A percentile compares a stretch with the other conserved stretches of the same genome.
phyloP scores from a whole-genome alignment of 2,329 filamentous ascomycete species.

The Trichoderma sp. region DNA sequence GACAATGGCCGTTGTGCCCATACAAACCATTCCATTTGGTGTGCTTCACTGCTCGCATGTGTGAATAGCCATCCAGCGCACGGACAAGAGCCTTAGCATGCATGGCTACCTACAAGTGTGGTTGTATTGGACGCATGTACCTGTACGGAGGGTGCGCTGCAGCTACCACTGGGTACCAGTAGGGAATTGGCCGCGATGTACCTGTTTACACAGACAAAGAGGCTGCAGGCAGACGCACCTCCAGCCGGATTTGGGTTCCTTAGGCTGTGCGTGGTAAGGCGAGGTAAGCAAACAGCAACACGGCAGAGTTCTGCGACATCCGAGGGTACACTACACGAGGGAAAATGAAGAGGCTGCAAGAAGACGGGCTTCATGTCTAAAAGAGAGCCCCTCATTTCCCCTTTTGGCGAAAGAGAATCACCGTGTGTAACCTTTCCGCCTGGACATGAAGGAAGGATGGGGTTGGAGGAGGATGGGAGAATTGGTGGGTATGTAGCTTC shows the following conservation, averaged over 20 bases:
- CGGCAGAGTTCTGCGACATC: background rate
- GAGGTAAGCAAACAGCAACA: background rate
- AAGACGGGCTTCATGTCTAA: background rate
- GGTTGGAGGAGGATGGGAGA: background rate
- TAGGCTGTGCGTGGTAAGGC: background rate
- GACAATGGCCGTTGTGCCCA: background rate
- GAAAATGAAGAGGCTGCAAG: background rate
- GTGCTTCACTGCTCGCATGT: background rate
- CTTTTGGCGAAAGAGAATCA: background rate
- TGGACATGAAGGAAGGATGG: background rate
- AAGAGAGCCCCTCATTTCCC: background rate
- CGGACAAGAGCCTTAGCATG: background rate
- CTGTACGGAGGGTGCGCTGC: background rate
- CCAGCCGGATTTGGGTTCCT: background rate
- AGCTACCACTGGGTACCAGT: background rate
- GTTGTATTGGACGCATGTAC: background rate
- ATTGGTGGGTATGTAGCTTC: background rate
- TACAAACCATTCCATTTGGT: background rate
- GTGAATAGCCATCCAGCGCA: background rate
- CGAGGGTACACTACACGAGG: background rate
- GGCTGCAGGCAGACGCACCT: background rate
- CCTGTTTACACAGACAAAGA: background rate
- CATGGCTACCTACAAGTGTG: constrained; percentile 14
- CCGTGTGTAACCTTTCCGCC: background rate
- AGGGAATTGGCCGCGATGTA: background rate